Evolutionary conservation across 2,329 filamentous ascomycete genomes (phyloP), one percentile per base, ranked within the genome.

Genomic region (Colletotrichum salicis): DNA sequence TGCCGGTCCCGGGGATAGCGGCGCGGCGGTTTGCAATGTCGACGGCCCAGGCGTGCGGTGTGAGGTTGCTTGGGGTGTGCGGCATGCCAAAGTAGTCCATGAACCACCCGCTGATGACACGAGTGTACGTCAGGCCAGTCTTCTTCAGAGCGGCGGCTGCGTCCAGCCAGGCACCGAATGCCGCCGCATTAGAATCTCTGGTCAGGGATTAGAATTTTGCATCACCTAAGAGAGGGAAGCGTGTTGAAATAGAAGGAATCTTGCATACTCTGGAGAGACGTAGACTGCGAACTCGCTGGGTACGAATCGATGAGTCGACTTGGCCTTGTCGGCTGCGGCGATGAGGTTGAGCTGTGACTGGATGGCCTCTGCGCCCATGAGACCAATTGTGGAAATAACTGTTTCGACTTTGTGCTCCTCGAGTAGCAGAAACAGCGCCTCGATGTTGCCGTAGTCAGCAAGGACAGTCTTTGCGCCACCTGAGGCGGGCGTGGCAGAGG

Each of bases 1-100:
- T 79, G 0, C 87, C 87, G 27, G 82, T 78, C 0, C 85, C 86
- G 0, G 87, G 86, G 27, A 88, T 83, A 8, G 82, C 85, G 1
- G 87, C 87, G 4, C 77, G 77, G 11, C 83, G 82, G 67, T 80
- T 80, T 4, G 74, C 64, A 11, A 87, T 80, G 75, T 88, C 84
- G 24, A 88, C 71, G 4, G 82, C 80, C n/a, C 85, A 81, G 1
- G 80, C 77, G 60, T 79, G 78, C 2, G 80, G 81, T 1, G 77
- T 58, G 60, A 87, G 71, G 74, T 85, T 76, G 2, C 80, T 82
- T 56, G 78, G 76, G 56, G 82, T 72, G 15, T 77, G 69, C 4
- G 83, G 84, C 67, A 81, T 78, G 29, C 82, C 83, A 74, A 77
- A 86, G 73, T 85, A 86, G 72, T 86, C 85, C 75, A 86, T 78